Percentiles rank a stretch among this genome's conserved stretches.
Conservation (phyloP, 2,329 filamentous ascomycete genomes). For the Coniochaeta prunicola region DNA sequence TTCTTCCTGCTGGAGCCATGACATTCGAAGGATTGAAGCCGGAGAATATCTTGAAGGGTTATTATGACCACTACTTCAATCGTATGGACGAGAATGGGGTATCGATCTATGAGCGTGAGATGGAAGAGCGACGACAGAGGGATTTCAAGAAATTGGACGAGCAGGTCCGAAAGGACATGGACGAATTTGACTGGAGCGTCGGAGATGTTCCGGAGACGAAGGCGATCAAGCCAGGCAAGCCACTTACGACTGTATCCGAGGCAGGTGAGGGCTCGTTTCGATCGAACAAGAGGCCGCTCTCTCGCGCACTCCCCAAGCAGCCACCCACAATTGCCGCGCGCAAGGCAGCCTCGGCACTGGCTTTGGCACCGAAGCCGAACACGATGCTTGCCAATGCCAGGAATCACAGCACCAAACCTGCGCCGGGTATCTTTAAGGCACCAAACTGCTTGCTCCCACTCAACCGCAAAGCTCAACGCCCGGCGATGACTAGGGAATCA, state of each 20-base stretch:
- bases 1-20: slow-evolving; percentile 51
- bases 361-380: slow-evolving; percentile 25
- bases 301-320: slow-evolving; percentile 8
- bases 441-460: slow-evolving; percentile 21
- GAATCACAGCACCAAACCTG: slow-evolving; percentile 1
- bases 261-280: slow-evolving; percentile 1
- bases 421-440: slow-evolving; percentile 16
- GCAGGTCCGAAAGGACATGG: slow-evolving; percentile 59
- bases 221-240: slow-evolving; percentile 22
- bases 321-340: slow-evolving; percentile 49
- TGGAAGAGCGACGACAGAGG: slow-evolving; percentile 44
- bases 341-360: slow-evolving; percentile 45
- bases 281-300: slow-evolving; percentile 13
- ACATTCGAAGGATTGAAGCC: slow-evolving; percentile 51
- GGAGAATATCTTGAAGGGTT: slow-evolving; percentile 54
- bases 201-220: slow-evolving; percentile 45
- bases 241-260: neutral
- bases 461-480: slow-evolving; percentile 24
- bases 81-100: slow-evolving; percentile 62
- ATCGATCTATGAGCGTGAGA: slow-evolving; percentile 52
- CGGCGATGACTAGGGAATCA: slow-evolving; percentile 35
- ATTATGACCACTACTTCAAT: slow-evolving; percentile 52
- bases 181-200: slow-evolving; percentile 54
- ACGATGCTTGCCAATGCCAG: slow-evolving; percentile 16
- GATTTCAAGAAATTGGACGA: slow-evolving; percentile 54